Conservation (phyloP, 441 rosid species). For the Isatis lusitanica region DNA sequence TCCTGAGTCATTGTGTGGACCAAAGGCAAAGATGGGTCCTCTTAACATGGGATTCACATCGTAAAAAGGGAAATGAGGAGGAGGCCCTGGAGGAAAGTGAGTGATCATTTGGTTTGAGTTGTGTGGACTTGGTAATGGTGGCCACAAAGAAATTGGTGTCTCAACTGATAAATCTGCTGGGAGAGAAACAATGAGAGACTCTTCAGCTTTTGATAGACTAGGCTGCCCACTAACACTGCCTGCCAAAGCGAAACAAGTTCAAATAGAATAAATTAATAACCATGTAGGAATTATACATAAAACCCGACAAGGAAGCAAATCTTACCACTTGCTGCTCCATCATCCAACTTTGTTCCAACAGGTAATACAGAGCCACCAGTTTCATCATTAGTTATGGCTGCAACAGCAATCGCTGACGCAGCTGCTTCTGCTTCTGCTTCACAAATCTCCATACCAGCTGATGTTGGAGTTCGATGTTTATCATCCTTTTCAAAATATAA, state of each 20-base stretch:
- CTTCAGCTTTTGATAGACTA: slow-evolving; percentile 75
- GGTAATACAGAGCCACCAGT: slow-evolving; percentile 49
- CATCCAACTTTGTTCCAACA: slow-evolving; percentile 49
- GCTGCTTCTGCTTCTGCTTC: slow-evolving; percentile 91
- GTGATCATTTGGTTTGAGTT: slow-evolving; percentile 80
- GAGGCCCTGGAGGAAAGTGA: slow-evolving; percentile 81
- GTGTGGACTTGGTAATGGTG: slow-evolving; percentile 76
- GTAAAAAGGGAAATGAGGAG: slow-evolving; percentile 84
- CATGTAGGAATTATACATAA: slow-evolving; percentile 19
- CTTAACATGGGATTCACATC: slow-evolving; percentile 94
- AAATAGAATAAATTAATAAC: not conserved
- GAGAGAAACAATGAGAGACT: slow-evolving; percentile 82
- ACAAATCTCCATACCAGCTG: slow-evolving; percentile 63
- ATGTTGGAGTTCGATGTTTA: slow-evolving; percentile 53
- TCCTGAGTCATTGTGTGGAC: slow-evolving; percentile 79
- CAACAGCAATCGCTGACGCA: slow-evolving; percentile 92
- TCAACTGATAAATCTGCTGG: slow-evolving; percentile 98
- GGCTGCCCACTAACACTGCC: slow-evolving; percentile 56
- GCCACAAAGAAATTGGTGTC: slow-evolving; percentile 84
- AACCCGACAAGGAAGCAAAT: not conserved
- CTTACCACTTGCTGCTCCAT: slow-evolving; percentile 45
- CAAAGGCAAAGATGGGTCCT: slow-evolving; percentile 84
- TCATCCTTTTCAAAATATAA: slow-evolving; percentile 71
- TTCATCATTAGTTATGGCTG: slow-evolving; percentile 91
- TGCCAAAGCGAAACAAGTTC: slow-evolving; percentile 32